Conservation (phyloP, 768 basidiomycete species). For the Tricholoma sp. region DNA sequence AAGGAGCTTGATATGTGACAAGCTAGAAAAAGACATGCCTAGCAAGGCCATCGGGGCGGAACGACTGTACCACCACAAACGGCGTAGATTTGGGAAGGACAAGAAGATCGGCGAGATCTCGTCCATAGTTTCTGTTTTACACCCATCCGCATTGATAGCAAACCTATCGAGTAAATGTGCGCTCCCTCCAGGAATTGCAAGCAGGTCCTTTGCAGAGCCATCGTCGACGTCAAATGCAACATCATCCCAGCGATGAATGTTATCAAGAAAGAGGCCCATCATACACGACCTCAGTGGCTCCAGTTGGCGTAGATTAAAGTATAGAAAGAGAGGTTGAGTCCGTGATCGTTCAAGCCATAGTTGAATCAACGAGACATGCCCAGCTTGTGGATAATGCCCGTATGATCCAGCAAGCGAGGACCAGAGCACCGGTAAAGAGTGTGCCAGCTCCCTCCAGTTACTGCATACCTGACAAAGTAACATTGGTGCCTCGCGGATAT, state of each 20-base stretch:
- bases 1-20: neutral
- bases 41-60: neutral
- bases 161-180: neutral
- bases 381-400: neutral
- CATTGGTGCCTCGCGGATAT: neutral
- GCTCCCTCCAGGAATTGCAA: neutral
- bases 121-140: neutral
- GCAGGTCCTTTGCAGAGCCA: neutral
- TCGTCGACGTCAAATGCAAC: neutral
- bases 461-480: neutral
- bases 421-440: neutral
- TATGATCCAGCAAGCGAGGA: neutral
- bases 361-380: neutral
- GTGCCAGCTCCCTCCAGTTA: neutral
- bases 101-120: neutral
- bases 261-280: neutral
- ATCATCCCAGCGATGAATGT: neutral
- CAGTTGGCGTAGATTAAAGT: neutral
- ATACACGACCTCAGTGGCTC: neutral
- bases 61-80: neutral
- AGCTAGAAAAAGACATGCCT: neutral
- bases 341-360: neutral
- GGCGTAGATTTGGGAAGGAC: neutral
- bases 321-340: neutral
- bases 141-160: neutral